Percentiles rank a stretch among this genome's conserved stretches.
Conservation (phyloP, 768 basidiomycete species). For the Boletus edulis region DNA sequence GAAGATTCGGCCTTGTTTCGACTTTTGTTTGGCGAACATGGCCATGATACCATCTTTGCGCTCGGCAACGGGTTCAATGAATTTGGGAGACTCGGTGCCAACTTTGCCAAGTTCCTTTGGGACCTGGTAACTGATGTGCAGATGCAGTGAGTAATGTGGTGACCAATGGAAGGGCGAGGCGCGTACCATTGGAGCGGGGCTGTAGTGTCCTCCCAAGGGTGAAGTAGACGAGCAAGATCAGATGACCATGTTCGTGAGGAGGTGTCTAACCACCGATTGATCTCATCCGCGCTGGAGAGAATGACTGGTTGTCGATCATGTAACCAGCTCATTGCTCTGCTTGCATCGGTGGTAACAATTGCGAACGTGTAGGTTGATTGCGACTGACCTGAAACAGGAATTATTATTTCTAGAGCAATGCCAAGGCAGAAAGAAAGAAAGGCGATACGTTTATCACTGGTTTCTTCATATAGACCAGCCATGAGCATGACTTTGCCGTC, state of each 20-base stretch:
- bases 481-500: constrained; percentile 71
- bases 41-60: constrained; percentile 86
- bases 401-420: neutral
- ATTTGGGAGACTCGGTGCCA: constrained; percentile 76
- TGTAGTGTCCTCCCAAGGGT: constrained; percentile 51
- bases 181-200: constrained; percentile 68
- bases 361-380: constrained; percentile 77
- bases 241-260: constrained; percentile 61
- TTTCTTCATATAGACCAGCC: constrained; percentile 84
- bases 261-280: constrained; percentile 80
- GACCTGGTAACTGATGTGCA: constrained; percentile 70
- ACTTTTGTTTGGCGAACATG: constrained; percentile 69
- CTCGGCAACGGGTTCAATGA: constrained; percentile 73
- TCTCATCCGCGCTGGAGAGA: constrained; percentile 56
- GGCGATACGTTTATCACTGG: constrained; percentile 55
- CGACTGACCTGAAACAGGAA: constrained; percentile 41
- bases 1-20: constrained; percentile 17
- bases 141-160: neutral
- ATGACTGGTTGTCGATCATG: constrained; percentile 90
- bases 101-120: constrained; percentile 91
- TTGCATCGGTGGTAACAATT: constrained; percentile 82
- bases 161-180: neutral
- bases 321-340: constrained; percentile 75
- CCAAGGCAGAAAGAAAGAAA: neutral
- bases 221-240: constrained; percentile 56